A percentile compares a stretch with the other conserved stretches of the same genome.
Conservation (phyloP, 169 alveolate species). For the Amoebophrya sp. region DNA sequence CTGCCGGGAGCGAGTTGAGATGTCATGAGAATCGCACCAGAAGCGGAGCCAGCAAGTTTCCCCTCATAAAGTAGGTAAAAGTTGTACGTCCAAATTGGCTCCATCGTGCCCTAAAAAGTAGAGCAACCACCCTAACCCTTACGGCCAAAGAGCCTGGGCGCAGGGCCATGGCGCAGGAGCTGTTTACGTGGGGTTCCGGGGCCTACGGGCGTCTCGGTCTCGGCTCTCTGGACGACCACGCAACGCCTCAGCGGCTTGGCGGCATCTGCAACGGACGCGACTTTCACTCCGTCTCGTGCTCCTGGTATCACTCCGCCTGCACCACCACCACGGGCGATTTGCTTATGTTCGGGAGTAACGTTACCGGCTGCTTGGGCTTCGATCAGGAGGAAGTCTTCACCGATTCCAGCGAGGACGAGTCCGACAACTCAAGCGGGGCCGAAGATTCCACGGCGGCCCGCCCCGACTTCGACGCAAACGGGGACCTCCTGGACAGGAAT, state of each 20-base stretch:
- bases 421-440: no score
- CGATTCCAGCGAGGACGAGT: neutral
- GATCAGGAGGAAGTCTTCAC: neutral
- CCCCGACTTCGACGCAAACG: no score
- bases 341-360: neutral
- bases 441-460: no score
- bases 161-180: neutral
- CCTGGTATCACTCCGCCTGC: neutral
- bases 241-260: neutral
- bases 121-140: no score
- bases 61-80: no score
- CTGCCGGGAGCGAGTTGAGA: no score
- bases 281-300: neutral
- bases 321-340: neutral
- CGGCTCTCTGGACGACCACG: neutral
- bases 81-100: no score
- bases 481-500: no score
- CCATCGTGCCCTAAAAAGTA: no score
- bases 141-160: no score
- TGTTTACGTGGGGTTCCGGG: neutral
- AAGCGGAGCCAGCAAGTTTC: no score
- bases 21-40: no score
- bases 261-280: neutral
- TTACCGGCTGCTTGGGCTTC: neutral
- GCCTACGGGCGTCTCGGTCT: neutral